Conservation (phyloP, 2,329 filamentous ascomycete species). For the Pestalotiopsis sp. region DNA sequence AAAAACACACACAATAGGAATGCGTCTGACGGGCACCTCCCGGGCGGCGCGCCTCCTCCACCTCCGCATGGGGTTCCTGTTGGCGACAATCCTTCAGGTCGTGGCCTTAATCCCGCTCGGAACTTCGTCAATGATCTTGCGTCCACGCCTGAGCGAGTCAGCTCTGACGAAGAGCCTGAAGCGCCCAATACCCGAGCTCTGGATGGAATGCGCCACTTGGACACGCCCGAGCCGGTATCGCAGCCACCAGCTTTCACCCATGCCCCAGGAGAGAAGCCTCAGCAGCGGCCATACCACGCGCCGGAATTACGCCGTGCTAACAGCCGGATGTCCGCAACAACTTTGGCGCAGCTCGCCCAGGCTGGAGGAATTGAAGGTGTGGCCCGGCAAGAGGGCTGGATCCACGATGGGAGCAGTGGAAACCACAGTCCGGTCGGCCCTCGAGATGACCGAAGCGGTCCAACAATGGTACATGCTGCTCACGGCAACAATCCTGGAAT, state of each 20-base stretch:
- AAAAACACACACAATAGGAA: slow-evolving; percentile 45
- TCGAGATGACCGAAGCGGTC: slow-evolving; percentile 39
- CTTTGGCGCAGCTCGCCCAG: slow-evolving; percentile 77
- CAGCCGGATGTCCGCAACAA: slow-evolving; percentile 80
- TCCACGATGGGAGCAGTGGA: slow-evolving; percentile 32
- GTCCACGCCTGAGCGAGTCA: slow-evolving; percentile 52
- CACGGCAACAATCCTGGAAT: slow-evolving; percentile 50
- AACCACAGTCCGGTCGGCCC: slow-evolving; percentile 32
- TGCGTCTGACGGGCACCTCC: slow-evolving; percentile 46
- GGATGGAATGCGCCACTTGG: slow-evolving; percentile 55
- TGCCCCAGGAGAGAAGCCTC: slow-evolving; percentile 69
- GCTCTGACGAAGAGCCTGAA: slow-evolving; percentile 56
- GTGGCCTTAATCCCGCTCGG: slow-evolving; percentile 37
- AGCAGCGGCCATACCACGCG: slow-evolving; percentile 70
- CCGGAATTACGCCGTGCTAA: slow-evolving; percentile 80
- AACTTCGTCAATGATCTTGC: slow-evolving; percentile 45
- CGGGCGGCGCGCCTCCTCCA: slow-evolving; percentile 22
- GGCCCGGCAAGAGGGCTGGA: slow-evolving; percentile 29
- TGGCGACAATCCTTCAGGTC: slow-evolving; percentile 31
- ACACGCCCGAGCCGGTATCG: slow-evolving; percentile 75
- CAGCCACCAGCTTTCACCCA: slow-evolving; percentile 81
- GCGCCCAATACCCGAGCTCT: slow-evolving; percentile 51
- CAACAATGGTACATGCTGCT: slow-evolving; percentile 51
- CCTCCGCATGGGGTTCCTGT: slow-evolving; percentile 25
- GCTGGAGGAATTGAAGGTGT: slow-evolving; percentile 56